phyloP scores from a whole-genome alignment of 2,329 filamentous ascomycete genomes.

The Pleurostoma richardsiae region DNA sequence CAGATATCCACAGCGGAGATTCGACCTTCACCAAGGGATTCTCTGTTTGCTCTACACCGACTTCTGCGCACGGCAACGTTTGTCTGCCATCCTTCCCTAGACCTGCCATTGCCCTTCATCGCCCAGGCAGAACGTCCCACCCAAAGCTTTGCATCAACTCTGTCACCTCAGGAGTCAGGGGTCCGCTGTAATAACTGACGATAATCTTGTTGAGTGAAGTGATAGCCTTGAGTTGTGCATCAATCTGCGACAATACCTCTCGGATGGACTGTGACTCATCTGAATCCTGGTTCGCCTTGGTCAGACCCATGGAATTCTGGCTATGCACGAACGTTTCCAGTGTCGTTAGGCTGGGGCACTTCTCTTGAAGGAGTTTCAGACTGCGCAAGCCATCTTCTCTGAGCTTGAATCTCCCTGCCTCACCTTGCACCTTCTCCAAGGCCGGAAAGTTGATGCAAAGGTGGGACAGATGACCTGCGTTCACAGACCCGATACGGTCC shows the following conservation, averaged over 20 bases:
- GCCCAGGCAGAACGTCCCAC: not conserved
- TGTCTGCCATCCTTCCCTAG: too few relatives aligned
- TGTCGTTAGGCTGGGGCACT: not conserved
- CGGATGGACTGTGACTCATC: not conserved
- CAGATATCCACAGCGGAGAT: too few relatives aligned
- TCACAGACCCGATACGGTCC: not conserved
- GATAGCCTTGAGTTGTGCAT: not conserved
- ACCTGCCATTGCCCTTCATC: too few relatives aligned
- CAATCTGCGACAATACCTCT: not conserved
- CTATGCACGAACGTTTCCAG: not conserved
- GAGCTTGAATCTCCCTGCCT: not conserved
- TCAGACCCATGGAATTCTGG: not conserved
- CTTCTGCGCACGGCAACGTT: too few relatives aligned
- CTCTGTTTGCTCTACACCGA: too few relatives aligned
- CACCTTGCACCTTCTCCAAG: not conserved
- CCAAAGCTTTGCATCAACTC: not conserved
- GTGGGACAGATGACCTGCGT: not conserved
- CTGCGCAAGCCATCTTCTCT: not conserved
- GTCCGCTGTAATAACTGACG: not conserved
- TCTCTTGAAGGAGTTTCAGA: not conserved
- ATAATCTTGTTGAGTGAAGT: not conserved
- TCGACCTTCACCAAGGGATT: too few relatives aligned
- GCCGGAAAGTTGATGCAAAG: not conserved
- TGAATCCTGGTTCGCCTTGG: not conserved
- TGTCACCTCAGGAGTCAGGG: not conserved